Evolutionary conservation across 2,329 filamentous ascomycete species (phyloP), one percentile per base, ranked within the genome.

Genomic region (Cladosporium sp.): DNA sequence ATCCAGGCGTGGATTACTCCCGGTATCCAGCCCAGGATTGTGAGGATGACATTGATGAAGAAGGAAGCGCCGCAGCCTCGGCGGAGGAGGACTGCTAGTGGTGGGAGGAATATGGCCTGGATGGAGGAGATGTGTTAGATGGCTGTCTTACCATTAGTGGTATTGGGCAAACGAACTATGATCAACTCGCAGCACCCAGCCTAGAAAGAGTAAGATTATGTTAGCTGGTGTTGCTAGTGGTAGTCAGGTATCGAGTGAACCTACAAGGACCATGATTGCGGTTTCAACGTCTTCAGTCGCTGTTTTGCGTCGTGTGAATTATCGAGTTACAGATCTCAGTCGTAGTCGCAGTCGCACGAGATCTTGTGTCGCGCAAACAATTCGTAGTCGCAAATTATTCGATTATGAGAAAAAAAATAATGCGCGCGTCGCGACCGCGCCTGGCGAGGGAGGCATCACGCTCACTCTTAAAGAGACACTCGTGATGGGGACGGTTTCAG

Each of bases 11-110:
- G 92, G 78, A 96, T 90, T 80, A 96, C 92, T 28, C 67, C 69
- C 7, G 72, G 74, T 21, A 77, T 68, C 79, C 86, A 89, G 79
- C 85, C 88, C 71, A 93, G 83, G 73, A 92, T 87, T 72, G 91
- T 95, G 79, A 96, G 83, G 75, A 92, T 84, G 80, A 96, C 92
- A 88, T 95, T 96, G 86, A 96, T 93, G 80, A 93, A 83, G 75
- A 96, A 83, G 78, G 95, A 90, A 72, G 88, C 86, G 77, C 88
- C 89, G 82, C 92, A 96, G 74, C 92, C 92, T 71, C 89, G 87
- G 86, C 96, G 92, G 71, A 96, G 88, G 85, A 96, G 92, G 77
- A 96, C 92, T 82, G 92, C 91, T 57, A 96, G 82, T 77, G 93
- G 93, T 63, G 93, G 93, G 71, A 96, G 87, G 82, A 96, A 84